Conservation (phyloP, 257 asterid genomes). For the Gynochthodes officinalis region DNA sequence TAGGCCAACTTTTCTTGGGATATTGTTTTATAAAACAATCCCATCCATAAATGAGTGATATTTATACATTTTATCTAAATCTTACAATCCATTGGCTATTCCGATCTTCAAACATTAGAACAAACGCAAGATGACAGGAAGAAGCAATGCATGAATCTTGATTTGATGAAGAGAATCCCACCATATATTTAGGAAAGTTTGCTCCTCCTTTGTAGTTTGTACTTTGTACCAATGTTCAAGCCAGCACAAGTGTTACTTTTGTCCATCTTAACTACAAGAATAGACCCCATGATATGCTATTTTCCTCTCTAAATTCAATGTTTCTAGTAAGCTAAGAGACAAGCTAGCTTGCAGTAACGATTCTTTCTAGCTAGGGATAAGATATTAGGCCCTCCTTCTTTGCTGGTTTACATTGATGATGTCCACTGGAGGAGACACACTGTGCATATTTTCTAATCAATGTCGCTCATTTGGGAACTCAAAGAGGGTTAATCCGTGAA, state of each 20-base stretch:
- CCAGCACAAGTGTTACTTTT: background rate
- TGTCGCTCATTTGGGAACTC: background rate
- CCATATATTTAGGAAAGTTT: background rate
- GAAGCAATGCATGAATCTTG: slow-evolving; percentile 7
- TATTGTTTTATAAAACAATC: no score
- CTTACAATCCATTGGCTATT: no score
- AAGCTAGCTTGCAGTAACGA: background rate
- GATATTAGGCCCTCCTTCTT: background rate
- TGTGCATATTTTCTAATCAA: slow-evolving; percentile 2
- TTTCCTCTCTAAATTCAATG: slow-evolving; percentile 19
- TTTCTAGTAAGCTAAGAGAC: slow-evolving; percentile 8
- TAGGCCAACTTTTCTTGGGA: no score
- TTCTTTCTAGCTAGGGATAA: background rate
- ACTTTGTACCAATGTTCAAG: background rate
- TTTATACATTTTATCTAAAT: no score
- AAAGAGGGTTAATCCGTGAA: background rate
- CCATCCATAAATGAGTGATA: no score
- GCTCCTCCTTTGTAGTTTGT: background rate
- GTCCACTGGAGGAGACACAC: background rate
- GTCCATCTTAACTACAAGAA: slow-evolving; percentile 9
- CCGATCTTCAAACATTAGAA: no score
- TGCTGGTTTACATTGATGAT: background rate
- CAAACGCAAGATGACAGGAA: no score
- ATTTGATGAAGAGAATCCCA: background rate
- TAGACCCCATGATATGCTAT: background rate